Evolutionary conservation across 805 yeast genomes (phyloP).

Genomic region (Starmera quercuum): DNA sequence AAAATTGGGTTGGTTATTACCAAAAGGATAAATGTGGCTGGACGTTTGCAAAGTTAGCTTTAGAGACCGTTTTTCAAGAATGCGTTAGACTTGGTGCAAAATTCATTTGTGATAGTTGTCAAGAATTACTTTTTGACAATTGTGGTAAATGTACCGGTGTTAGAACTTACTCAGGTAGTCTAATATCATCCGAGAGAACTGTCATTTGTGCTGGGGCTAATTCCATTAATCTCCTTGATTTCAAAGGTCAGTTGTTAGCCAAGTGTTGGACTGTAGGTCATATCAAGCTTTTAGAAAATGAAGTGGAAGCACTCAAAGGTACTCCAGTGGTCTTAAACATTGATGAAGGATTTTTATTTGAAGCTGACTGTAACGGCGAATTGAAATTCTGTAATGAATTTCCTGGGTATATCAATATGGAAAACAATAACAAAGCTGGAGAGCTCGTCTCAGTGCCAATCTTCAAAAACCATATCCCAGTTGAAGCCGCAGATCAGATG

Average conservation of each 20-base stretch:
- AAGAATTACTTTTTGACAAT: constrained; percentile 11
- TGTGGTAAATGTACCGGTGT: constrained; percentile 23
- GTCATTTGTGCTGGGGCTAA: constrained; percentile 34
- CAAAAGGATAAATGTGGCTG: constrained; percentile 28
- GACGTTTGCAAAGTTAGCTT: constrained; percentile 27
- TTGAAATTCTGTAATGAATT: constrained; percentile 33
- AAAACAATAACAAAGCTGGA: constrained; percentile 1
- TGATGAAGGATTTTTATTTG: constrained; percentile 35
- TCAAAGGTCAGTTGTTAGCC: constrained; percentile 27
- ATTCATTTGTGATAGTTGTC: constrained; percentile 10
- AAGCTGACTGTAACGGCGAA: constrained; percentile 28
- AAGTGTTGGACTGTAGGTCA: constrained; percentile 36
- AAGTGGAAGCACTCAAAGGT: constrained; percentile 22
- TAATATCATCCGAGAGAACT: constrained; percentile 18
- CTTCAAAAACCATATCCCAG: constrained; percentile 22
- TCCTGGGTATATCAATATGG: constrained; percentile 27
- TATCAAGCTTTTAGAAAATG: constrained; percentile 25
- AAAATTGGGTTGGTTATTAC: constrained; percentile 25
- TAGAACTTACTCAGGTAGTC: constrained; percentile 20
- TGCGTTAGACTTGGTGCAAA: constrained; percentile 25
- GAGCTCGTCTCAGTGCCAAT: constrained; percentile 24
- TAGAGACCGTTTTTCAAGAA: constrained; percentile 21
- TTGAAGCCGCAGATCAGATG: constrained; percentile 25
- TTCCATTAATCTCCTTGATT: constrained; percentile 26
- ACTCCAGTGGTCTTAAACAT: constrained; percentile 29